Conservation (phyloP, 2,329 filamentous ascomycete species). For the Fusarium verticillioides region DNA sequence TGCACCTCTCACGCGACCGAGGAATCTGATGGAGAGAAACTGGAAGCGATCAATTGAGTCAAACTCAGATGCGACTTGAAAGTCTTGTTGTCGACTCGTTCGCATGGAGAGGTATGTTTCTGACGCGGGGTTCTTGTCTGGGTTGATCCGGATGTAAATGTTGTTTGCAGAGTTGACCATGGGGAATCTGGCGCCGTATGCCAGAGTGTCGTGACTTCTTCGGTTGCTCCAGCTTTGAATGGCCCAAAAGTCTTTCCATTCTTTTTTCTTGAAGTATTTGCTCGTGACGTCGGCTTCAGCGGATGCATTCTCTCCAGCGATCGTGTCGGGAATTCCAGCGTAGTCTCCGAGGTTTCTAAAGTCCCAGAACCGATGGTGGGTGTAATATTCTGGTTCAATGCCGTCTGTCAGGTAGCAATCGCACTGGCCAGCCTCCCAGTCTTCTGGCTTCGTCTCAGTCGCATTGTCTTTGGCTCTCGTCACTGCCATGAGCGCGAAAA, state of each 20-base stretch:
- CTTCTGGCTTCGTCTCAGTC: not conserved
- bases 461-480: not conserved
- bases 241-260: not conserved
- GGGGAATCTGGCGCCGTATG: not conserved
- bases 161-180: slow-evolving; percentile 1
- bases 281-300: not conserved
- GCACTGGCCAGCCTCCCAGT: not conserved
- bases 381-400: not conserved
- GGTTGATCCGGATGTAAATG: not conserved
- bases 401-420: not conserved
- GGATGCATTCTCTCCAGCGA: not conserved
- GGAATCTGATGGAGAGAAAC: not conserved
- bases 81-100: not conserved
- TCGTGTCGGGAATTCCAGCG: not conserved
- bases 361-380: not conserved
- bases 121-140: not conserved
- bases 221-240: not conserved
- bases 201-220: not conserved
- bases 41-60: not conserved
- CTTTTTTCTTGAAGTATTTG: not conserved
- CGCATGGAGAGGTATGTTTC: not conserved
- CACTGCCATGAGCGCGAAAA: not conserved
- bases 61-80: not conserved
- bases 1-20: not conserved
- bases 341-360: not conserved